Base-by-base conservation (phyloP, 2,329 filamentous ascomycete genomes). In the Chaetomium strumarium region DNA sequence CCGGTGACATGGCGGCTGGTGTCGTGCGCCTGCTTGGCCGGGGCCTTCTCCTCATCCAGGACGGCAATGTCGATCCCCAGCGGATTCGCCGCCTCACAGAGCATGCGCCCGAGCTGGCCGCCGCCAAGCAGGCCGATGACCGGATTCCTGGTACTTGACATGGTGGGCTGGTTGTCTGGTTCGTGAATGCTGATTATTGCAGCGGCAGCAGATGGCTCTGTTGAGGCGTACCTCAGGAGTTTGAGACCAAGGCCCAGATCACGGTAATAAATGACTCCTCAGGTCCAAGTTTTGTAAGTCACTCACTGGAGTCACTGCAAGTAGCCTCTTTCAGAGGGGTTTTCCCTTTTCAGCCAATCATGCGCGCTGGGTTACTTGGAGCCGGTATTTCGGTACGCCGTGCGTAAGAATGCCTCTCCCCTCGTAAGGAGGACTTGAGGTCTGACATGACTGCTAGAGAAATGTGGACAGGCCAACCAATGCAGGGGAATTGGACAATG, bases 101-200 rank as follows among this genome's bases (percentile, higher is more conserved):
- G 81, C 93, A 97, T 97, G 59, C 89, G 88, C 55, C 92, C 93
- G 38, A 99, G 79, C 72, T 91, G 88, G 63, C 88, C 88, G 47
- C 78, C 78, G 56, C 78, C 78, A 1, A 81, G 68, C 49, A 81
- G 69, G 51, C 78, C 78, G 51, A 81, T 72, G 39, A 75, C 68
- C n/a, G 72, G 70, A 36, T 60, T 63, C 34, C 50, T 57, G 40
- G 29, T 38, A 14, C 41, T 48, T 9, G 53, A 12, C 59, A 62
- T 62, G 9, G 38, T 56, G 49, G 31, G 12, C 30, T 44, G 29
- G n/a, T n/a, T n/a, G n/a, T n/a, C n/a, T 6, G 12, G 5, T 20
- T 36, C 37, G 14, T 13, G 17, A 14, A 31, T 5, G 5, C 17
- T 2, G 19, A 5, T 8, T 14, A 19, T 20, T 41, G 12, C 24